Base-by-base conservation (phyloP, 176 grass and related monocot genomes). In the Raddia distichophylla region DNA sequence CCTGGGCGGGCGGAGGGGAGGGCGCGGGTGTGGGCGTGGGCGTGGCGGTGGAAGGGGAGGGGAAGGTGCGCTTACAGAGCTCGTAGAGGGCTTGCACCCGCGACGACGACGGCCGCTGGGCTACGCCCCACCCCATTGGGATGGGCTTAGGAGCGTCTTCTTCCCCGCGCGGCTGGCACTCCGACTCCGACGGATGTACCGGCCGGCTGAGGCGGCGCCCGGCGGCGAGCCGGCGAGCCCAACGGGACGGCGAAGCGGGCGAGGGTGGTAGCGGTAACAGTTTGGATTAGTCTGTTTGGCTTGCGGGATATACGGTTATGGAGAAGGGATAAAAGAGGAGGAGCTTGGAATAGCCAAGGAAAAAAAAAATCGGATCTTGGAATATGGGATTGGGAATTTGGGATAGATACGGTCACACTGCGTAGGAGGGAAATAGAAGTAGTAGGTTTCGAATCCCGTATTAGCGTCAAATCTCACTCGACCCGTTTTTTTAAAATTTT, bases 61-160 rank as follows among this genome's bases (percentile, higher is more conserved):
- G 72, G 63, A 94, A 94, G 62, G 89, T 89, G 67, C 84, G 87
- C 86, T 51, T 89, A 86, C 89, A 94, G 89, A 91, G 89, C 71
- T 94, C 89, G 83, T 91, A 94, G 16, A 94, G 77, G 6, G 83
- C 83, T 80, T 94, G 92, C 60, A 94, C 84, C 2, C 56, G 71
- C 1, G 92, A 89, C 60, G 92, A 74, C 12, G 73, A 65, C 65
- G 72, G 32, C 57, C 72, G 87, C 49, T 57, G 8, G 9, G 82
- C n/a, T 3, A 76, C 58, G 49, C 87, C 78, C 65, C 87, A 72
- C 6, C 76, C 82, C 87, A 89, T 89, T n/a, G 32, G 14, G 56
- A 56, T 16, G 10, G 6, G 19, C 9, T 78, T 20, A 2, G 19
- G 59, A 34, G n/a, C 20, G 19, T 52, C 1, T 19, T 75, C 45